These are phyloP conservation scores for Lactarius akahatsu DNA, from an alignment of 768 basidiomycete species.

Conservation along the genomic window DNA sequence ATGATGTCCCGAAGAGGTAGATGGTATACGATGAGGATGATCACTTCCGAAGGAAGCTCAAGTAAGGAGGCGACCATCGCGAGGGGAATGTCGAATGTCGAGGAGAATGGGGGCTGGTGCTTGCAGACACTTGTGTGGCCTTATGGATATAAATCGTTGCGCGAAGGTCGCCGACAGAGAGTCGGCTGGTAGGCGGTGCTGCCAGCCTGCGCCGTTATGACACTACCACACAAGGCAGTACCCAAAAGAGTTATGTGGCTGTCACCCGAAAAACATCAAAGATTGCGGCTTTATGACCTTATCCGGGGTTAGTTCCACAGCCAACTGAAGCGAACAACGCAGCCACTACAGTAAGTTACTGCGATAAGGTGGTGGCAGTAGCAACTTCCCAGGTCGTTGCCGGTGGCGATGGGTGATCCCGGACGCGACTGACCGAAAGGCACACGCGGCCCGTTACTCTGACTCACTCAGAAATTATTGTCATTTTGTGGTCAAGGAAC, in stretches of 20 bases:
- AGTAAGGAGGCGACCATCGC: slow-evolving; percentile 8
- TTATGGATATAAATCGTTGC: slow-evolving; percentile 6
- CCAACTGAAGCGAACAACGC: background rate
- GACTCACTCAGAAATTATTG: background rate
- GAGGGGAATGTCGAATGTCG: background rate
- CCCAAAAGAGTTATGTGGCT: background rate
- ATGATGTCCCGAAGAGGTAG: slow-evolving; percentile 18
- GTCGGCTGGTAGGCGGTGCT: slow-evolving; percentile 2
- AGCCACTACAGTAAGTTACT: background rate
- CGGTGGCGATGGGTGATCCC: too few species aligned
- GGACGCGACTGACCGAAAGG: too few species aligned
- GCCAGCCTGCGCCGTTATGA: background rate
- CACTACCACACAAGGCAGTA: background rate
- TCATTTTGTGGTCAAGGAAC: background rate
- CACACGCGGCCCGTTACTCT: too few species aligned
- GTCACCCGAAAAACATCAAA: background rate
- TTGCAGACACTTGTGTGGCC: background rate
- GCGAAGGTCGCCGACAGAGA: background rate
- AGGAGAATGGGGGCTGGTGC: background rate
- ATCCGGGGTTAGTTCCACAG: background rate
- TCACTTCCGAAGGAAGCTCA: slow-evolving; percentile 14
- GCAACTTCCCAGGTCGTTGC: background rate
- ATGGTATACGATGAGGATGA: slow-evolving; percentile 11
- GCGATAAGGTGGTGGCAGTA: slow-evolving; percentile 1
- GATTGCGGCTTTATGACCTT: background rate